Base-by-base conservation (phyloP, 257 asterid genomes). In the Capsicum rhomboideum region DNA sequence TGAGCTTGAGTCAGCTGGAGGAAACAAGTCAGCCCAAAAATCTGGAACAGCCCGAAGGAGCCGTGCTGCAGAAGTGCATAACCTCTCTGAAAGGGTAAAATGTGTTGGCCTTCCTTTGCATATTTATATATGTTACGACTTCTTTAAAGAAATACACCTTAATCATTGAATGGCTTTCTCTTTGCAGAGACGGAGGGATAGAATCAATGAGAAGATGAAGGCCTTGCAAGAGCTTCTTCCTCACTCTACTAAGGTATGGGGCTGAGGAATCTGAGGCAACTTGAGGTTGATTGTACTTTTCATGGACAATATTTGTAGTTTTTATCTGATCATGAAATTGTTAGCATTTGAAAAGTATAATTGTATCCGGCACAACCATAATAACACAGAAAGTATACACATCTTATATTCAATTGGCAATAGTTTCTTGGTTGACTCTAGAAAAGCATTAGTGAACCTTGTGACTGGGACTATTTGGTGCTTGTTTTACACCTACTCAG, bases 151-250 rank as follows among this genome's bases (percentile, higher is more conserved):
- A 55, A 11, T 80, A 34, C 8, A 49, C 53, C 20, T 66, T 59
- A 68, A 37, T 29, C 40, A 69, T 58, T 42, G 78, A 46, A 28
- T 84, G 18, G 1, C 59, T 56, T 67, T 78, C 9, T 31, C 79
- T 66, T 0, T 50, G 79, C 92, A 95, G 98, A 93, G 91, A 86
- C 88, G 98, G 64, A 86, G 98, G 61, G 98, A 95, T 66, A 86
- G 97, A 87, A 93, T 95, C 90, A 95, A 95, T 34, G 98, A 95
- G 92, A 93, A 92, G 91, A 93, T 95, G 98, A 91, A 68, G 91
- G 95, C 97, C 29, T 86, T 95, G 89, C 98, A 93, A 83, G 98
- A 93, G 85, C 98, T 95, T 79, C 92, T 95, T 67, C 98, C 99
- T 82, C 92, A 92, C 84, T 91, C 97, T 78, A 93, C 91, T 90